Percentiles rank a stretch among this genome's conserved stretches.
phyloP scores from a whole-genome alignment of 169 alveolate species.

The Plasmodium gaboni region DNA sequence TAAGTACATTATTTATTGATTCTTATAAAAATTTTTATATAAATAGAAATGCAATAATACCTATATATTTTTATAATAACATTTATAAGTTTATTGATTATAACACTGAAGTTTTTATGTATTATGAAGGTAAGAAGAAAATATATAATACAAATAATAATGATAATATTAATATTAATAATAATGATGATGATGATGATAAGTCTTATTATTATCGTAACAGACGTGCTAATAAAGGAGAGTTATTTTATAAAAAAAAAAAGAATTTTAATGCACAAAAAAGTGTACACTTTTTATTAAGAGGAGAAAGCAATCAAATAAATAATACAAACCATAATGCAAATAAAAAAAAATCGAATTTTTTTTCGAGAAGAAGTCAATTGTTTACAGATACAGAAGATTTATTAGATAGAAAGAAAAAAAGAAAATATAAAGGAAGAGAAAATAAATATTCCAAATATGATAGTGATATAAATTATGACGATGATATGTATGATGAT shows the following conservation, averaged over 20 bases:
- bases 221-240: not conserved
- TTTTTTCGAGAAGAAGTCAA: too few relatives aligned
- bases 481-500: not conserved
- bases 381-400: too few relatives aligned
- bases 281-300: too few relatives aligned
- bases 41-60: conserved; percentile 28
- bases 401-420: too few relatives aligned
- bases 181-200: too few relatives aligned
- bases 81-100: conserved; percentile 69
- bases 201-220: not conserved
- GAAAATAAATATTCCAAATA: not conserved
- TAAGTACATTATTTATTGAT: conserved; percentile 54
- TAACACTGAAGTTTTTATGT: conserved; percentile 67
- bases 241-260: not conserved
- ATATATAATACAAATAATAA: not conserved
- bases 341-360: too few relatives aligned
- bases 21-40: conserved; percentile 46
- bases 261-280: not conserved
- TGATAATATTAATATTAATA: too few relatives aligned
- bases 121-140: not conserved
- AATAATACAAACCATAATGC: too few relatives aligned
- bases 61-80: conserved; percentile 50
- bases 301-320: too few relatives aligned
- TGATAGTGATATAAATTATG: not conserved
- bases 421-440: not conserved